Conservation (phyloP, 2,329 filamentous ascomycete species). For the Paracamarosporium sp. region DNA sequence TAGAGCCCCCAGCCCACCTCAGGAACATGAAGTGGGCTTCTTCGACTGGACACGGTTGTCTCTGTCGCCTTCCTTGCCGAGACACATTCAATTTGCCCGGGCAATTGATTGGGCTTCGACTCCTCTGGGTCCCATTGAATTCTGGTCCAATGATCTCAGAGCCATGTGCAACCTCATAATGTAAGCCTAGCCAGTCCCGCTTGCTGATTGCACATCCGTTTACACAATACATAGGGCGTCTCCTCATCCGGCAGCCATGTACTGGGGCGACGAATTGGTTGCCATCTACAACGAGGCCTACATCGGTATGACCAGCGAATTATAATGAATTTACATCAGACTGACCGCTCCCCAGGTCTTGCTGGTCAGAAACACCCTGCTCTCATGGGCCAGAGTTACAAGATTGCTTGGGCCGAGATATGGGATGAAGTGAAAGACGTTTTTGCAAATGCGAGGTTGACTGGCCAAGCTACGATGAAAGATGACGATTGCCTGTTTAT, state of each 20-base stretch:
- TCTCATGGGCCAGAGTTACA: conserved; percentile 76
- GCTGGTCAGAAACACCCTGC: conserved; percentile 78
- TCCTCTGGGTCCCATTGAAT: conserved; percentile 75
- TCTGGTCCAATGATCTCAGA: conserved; percentile 74
- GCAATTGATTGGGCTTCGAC: conserved; percentile 77
- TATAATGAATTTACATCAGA: not conserved
- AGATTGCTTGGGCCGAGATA: conserved; percentile 74
- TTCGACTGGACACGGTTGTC: conserved; percentile 85
- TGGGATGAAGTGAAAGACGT: conserved; percentile 74
- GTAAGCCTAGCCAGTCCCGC: conserved; percentile 38
- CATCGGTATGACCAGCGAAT: conserved; percentile 31
- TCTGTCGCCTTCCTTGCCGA: conserved; percentile 66
- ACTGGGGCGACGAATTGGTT: conserved; percentile 76
- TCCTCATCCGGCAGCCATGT: conserved; percentile 70
- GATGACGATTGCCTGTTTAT: conserved; percentile 81
- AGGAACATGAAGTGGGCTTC: conserved; percentile 56
- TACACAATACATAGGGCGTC: conserved; percentile 37
- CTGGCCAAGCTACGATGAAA: conserved; percentile 83
- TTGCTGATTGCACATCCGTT: not conserved
- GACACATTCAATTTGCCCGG: conserved; percentile 76
- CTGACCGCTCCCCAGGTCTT: conserved; percentile 49
- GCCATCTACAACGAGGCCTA: conserved; percentile 78
- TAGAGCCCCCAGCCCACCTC: conserved; percentile 31
- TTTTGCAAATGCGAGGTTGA: conserved; percentile 70
- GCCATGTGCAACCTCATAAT: conserved; percentile 84